Conservation (phyloP, 768 basidiomycete species). For the Multifurca ochricompacta region DNA sequence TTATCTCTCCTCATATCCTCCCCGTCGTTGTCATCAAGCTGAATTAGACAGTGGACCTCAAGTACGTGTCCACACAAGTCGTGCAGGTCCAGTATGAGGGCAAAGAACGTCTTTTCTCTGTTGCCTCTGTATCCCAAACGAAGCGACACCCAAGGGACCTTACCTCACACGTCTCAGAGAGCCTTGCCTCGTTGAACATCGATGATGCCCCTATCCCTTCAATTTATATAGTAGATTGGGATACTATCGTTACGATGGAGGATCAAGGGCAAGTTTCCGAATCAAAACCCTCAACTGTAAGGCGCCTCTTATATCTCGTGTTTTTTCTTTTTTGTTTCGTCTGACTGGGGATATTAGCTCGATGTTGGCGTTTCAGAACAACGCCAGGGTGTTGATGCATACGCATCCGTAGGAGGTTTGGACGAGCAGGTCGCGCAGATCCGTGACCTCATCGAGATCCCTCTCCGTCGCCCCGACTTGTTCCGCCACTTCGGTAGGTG, state of each 20-base stretch:
- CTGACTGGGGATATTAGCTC: neutral
- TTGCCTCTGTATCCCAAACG: constrained; percentile 38
- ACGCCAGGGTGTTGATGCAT: constrained; percentile 46
- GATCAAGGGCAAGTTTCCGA: constrained; percentile 25
- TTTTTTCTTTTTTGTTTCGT: neutral
- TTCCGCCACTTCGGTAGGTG: constrained; percentile 61
- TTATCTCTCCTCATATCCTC: constrained; percentile 14
- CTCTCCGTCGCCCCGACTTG: constrained; percentile 72
- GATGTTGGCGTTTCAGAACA: constrained; percentile 37
- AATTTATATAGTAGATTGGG: constrained; percentile 65
- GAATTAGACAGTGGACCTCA: constrained; percentile 51
- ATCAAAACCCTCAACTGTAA: constrained; percentile 19
- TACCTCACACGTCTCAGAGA: constrained; percentile 31
- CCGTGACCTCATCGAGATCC: constrained; percentile 77
- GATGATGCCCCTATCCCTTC: constrained; percentile 29
- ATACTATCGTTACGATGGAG: constrained; percentile 44
- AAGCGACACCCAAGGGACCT: constrained; percentile 18
- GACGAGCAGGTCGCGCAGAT: constrained; percentile 82
- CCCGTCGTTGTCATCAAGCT: neutral
- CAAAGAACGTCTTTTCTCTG: constrained; percentile 43
- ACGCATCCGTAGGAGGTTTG: constrained; percentile 80
- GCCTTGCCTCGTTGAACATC: constrained; percentile 41
- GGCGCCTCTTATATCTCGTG: constrained; percentile 10
- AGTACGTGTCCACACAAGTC: constrained; percentile 54
- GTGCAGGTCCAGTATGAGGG: constrained; percentile 63